Evolutionary conservation across 768 basidiomycete genomes (phyloP).

Genomic region (Rhizopogon roseolus): DNA sequence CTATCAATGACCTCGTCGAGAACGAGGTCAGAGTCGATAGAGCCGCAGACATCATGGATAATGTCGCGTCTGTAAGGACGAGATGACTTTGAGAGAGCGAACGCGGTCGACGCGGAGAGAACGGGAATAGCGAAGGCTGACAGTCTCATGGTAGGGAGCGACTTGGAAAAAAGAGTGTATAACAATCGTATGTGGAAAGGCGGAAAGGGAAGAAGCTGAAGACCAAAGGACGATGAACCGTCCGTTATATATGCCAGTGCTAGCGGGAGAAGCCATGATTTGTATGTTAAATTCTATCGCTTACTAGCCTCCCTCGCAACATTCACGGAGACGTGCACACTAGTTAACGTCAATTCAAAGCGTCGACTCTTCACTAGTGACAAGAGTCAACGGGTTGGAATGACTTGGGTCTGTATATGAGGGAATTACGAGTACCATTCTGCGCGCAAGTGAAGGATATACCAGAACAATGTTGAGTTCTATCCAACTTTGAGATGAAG

Average conservation of each 20-base stretch:
- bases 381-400: no score
- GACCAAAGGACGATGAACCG: neutral
- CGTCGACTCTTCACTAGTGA: no score
- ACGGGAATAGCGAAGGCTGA: conserved; percentile 13
- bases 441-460: no score
- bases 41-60: conserved; percentile 11
- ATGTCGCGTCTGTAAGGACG: conserved; percentile 3
- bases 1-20: conserved; percentile 9
- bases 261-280: neutral
- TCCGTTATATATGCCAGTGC: neutral
- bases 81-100: conserved; percentile 10
- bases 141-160: conserved; percentile 14
- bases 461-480: no score
- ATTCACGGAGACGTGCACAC: neutral
- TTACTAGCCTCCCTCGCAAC: neutral
- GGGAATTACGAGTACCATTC: no score
- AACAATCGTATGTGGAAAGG: neutral
- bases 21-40: conserved; percentile 11
- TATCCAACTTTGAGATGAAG: no score
- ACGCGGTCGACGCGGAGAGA: conserved; percentile 7
- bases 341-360: no score
- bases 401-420: no score
- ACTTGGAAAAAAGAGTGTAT: conserved; percentile 1
- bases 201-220: neutral
- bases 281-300: neutral